Percentiles rank a stretch among this genome's conserved stretches.
Evolutionary conservation across 2,329 filamentous ascomycete genomes (phyloP).

Genomic region (Fusarium staphyleae): DNA sequence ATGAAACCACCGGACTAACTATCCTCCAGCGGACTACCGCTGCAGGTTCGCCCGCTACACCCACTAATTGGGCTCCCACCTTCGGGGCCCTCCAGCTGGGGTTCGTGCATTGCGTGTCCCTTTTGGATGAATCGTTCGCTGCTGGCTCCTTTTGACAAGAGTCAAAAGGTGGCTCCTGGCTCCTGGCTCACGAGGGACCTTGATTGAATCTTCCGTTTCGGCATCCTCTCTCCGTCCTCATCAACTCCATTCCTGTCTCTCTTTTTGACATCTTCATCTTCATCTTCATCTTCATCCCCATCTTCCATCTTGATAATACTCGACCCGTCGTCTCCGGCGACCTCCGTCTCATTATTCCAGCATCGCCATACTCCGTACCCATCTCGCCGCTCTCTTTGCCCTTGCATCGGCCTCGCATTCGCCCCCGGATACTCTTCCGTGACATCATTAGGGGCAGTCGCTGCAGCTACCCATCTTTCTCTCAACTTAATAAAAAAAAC

Average conservation of each 20-base stretch:
- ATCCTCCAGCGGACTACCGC: conserved; percentile 31
- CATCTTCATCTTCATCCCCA: conserved; percentile 10
- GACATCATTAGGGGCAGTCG: conserved; percentile 42
- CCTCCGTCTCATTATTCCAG: conserved; percentile 23
- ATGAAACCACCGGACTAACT: conserved; percentile 35
- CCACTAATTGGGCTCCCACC: conserved; percentile 25
- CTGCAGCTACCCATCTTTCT: conserved; percentile 21
- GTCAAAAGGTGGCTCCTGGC: conserved; percentile 26
- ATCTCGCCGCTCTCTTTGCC: conserved; percentile 27
- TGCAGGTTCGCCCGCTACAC: conserved; percentile 23
- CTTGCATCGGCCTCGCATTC: conserved; percentile 34
- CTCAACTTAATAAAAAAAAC: conserved; percentile 19
- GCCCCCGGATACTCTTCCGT: conserved; percentile 33
- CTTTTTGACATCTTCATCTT: conserved; percentile 22
- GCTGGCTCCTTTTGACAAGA: conserved; percentile 27
- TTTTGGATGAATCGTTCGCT: conserved; percentile 22
- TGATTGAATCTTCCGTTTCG: conserved; percentile 36
- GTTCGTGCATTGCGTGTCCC: conserved; percentile 40
- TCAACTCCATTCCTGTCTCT: conserved; percentile 20
- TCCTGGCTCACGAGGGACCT: conserved; percentile 34
- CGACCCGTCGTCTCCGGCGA: conserved; percentile 24
- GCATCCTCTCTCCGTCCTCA: conserved; percentile 30
- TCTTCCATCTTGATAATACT: conserved; percentile 5
- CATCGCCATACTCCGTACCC: conserved; percentile 27
- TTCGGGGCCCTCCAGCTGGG: conserved; percentile 5